Evolutionary conservation across 106 monocot species (phyloP).

Genomic region (Apostasia ramifera): DNA sequence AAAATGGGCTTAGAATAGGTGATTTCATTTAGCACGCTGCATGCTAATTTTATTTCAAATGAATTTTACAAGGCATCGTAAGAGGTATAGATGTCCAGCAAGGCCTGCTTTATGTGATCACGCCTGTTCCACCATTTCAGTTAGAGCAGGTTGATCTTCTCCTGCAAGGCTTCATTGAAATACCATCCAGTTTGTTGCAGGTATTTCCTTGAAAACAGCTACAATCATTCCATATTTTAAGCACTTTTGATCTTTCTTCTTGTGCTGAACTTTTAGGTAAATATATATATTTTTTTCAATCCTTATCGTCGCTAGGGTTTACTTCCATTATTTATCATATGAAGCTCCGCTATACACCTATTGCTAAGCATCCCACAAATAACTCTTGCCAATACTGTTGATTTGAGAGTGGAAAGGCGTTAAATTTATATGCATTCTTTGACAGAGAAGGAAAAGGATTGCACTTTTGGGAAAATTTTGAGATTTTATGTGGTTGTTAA

Average conservation of each 20-base stretch:
- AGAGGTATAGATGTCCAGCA: conserved; percentile 60
- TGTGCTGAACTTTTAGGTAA: background rate
- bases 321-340: too few species aligned
- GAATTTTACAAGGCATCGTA: conserved; percentile 52
- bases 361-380: too few species aligned
- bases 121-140: conserved; percentile 44
- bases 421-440: too few species aligned
- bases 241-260: background rate
- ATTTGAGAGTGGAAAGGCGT: too few species aligned
- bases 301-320: too few species aligned
- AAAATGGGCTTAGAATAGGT: too few species aligned
- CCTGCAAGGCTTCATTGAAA: conserved; percentile 83
- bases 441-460: too few species aligned
- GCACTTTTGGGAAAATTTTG: too few species aligned
- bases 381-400: too few species aligned
- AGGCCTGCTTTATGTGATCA: conserved; percentile 64
- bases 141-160: conserved; percentile 80
- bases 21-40: too few species aligned
- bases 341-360: too few species aligned
- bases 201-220: conserved; percentile 18
- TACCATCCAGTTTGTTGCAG: conserved; percentile 69
- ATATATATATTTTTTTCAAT: background rate
- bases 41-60: background rate
- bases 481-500: too few species aligned
- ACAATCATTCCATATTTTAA: background rate